Conservation (phyloP, 257 asterid species). For the Nicotiana benthamiana region DNA sequence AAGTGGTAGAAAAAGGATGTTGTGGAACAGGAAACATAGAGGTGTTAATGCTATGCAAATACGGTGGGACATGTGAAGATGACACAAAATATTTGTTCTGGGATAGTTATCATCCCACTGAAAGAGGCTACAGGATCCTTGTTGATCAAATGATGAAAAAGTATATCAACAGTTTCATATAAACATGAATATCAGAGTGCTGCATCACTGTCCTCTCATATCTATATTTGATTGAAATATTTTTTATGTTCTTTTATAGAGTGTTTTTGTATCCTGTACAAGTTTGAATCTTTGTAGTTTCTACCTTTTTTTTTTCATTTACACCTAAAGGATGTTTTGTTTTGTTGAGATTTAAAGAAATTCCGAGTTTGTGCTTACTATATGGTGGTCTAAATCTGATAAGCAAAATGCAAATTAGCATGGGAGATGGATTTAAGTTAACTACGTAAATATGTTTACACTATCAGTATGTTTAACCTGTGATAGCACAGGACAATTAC, state of each 20-base stretch:
- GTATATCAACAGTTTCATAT: neutral
- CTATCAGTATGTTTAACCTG: too few relatives aligned
- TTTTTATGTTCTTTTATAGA: neutral
- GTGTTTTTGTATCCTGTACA: neutral
- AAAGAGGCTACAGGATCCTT: slow-evolving; percentile 26
- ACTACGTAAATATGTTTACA: too few relatives aligned
- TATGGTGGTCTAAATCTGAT: neutral
- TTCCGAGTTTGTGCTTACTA: neutral
- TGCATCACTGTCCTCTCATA: neutral
- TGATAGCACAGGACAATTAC: too few relatives aligned
- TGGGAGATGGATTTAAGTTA: neutral
- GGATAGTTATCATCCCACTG: slow-evolving; percentile 40
- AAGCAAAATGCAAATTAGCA: neutral
- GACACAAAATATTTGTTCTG: slow-evolving; percentile 24
- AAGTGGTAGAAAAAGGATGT: slow-evolving; percentile 34
- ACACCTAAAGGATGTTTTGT: neutral
- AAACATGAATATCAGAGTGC: neutral
- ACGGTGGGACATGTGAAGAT: slow-evolving; percentile 20
- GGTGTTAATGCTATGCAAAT: slow-evolving; percentile 19
- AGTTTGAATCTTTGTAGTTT: neutral
- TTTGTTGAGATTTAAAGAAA: neutral
- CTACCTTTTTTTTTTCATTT: neutral
- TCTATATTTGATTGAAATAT: neutral
- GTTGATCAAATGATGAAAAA: slow-evolving; percentile 4
- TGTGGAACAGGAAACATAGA: slow-evolving; percentile 34